Conservation (phyloP, 2,329 filamentous ascomycete genomes). For the Exserohilum rostratum region DNA sequence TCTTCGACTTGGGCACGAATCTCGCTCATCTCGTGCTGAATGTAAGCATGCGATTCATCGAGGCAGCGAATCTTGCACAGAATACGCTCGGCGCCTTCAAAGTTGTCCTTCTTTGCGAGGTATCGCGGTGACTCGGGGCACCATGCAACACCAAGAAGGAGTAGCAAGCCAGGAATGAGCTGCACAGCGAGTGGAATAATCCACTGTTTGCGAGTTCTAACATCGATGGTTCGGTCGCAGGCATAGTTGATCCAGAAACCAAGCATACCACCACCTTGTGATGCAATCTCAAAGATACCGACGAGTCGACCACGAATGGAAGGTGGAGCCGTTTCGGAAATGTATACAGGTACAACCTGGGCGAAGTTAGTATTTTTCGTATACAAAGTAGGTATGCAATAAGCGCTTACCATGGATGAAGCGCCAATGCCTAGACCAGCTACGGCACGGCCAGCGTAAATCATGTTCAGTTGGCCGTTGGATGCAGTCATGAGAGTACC, state of each 20-base stretch:
- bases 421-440: constrained; percentile 50
- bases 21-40: constrained; percentile 58
- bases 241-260: constrained; percentile 54
- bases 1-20: constrained; percentile 50
- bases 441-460: constrained; percentile 46
- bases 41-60: constrained; percentile 49
- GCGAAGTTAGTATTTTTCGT: background rate
- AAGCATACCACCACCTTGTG: constrained; percentile 64
- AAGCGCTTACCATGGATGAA: constrained; percentile 40
- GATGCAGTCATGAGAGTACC: constrained; percentile 50
- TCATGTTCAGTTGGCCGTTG: constrained; percentile 43
- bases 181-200: constrained; percentile 64
- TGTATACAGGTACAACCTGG: constrained; percentile 45
- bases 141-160: constrained; percentile 46
- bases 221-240: constrained; percentile 50
- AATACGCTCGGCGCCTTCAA: constrained; percentile 50
- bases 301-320: constrained; percentile 69
- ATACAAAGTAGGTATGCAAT: background rate
- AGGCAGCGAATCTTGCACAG: constrained; percentile 55
- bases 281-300: constrained; percentile 70
- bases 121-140: constrained; percentile 48
- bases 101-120: constrained; percentile 36
- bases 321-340: constrained; percentile 58
- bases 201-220: constrained; percentile 62
- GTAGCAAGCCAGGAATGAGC: constrained; percentile 49